Conservation (phyloP, 805 yeast genomes). For the Metschnikowia koreensis region DNA sequence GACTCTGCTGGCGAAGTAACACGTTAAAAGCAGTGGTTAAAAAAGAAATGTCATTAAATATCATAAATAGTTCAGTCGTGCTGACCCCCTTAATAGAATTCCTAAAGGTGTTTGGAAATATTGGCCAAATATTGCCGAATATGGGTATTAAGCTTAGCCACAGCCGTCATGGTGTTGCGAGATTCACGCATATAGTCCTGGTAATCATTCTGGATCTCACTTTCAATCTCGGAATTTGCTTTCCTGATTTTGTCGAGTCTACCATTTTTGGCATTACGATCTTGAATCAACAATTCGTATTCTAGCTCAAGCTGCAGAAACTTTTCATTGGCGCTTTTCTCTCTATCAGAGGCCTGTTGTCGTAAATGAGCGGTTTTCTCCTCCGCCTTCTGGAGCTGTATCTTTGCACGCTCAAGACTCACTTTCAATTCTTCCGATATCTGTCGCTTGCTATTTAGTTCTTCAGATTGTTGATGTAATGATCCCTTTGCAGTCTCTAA, state of each 20-base stretch:
- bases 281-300: slow-evolving; percentile 48
- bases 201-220: slow-evolving; percentile 36
- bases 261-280: slow-evolving; percentile 46
- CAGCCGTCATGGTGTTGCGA: slow-evolving; percentile 51
- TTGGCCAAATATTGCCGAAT: slow-evolving; percentile 52
- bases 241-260: slow-evolving; percentile 49
- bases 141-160: slow-evolving; percentile 54
- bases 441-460: slow-evolving; percentile 36
- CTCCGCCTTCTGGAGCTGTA: slow-evolving; percentile 48
- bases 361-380: slow-evolving; percentile 48
- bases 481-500: slow-evolving; percentile 41
- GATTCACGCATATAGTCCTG: slow-evolving; percentile 52
- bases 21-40: too few species aligned
- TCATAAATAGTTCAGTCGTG: neutral
- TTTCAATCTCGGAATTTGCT: slow-evolving; percentile 45
- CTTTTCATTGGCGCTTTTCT: slow-evolving; percentile 39
- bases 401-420: slow-evolving; percentile 44
- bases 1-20: neutral
- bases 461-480: slow-evolving; percentile 29
- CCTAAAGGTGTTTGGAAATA: slow-evolving; percentile 33
- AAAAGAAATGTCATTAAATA: neutral
- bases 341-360: slow-evolving; percentile 46
- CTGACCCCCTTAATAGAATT: too few species aligned
- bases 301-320: slow-evolving; percentile 44
- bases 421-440: slow-evolving; percentile 42